Evolutionary conservation across 768 basidiomycete species (phyloP), one percentile per base, ranked within the genome.

Genomic region (Aureoboletus auriporus): DNA sequence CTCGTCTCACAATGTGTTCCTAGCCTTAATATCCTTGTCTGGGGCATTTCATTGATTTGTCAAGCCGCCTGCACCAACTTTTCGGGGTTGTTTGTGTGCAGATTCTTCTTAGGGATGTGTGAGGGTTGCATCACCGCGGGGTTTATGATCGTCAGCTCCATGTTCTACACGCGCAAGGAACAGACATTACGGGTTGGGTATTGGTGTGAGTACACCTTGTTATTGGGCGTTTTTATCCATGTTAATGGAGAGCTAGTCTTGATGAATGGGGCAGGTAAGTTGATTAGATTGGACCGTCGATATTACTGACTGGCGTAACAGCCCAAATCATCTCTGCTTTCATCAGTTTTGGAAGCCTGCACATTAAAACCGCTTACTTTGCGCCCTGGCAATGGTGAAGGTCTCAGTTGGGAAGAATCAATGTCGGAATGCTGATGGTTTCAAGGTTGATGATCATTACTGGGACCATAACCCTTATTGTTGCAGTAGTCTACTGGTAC

Each of bases 21-120:
- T 30, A 87, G 83, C 51, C 42, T 81, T 23, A 87, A 88, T 59
- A 84, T 88, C 51, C 70, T 78, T 38, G 58, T 82, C 6, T 89
- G 87, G 87, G 78, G 72, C 1, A 58, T 86, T 14, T 76, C 82
- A 1, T 66, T 88, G 6, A 74, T 71, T 35, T 65, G 69, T 5
- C 86, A 89, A 53, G 83, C 84, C 0, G 87, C 85, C 0, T 88
- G 86, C 72, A 83, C 69, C 54, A 80, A 79, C 59, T 89, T 88
- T 55, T 76, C 75, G 0, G 79, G 77, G 1, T 71, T 89, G 1
- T 78, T 89, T 47, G 74, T 74, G 12, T 80, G 81, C 20, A 76
- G 86, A 13, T 54, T 87, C 12, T 69, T 89, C 17, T 66, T 89
- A 6, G 87, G 87, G 29, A 76, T 81, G 67, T 89, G 86, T 58